Percentiles rank a stretch among this genome's conserved stretches.
phyloP scores from a whole-genome alignment of 108 stramenopile genomes.

The Nannochloropsis gaditana region DNA sequence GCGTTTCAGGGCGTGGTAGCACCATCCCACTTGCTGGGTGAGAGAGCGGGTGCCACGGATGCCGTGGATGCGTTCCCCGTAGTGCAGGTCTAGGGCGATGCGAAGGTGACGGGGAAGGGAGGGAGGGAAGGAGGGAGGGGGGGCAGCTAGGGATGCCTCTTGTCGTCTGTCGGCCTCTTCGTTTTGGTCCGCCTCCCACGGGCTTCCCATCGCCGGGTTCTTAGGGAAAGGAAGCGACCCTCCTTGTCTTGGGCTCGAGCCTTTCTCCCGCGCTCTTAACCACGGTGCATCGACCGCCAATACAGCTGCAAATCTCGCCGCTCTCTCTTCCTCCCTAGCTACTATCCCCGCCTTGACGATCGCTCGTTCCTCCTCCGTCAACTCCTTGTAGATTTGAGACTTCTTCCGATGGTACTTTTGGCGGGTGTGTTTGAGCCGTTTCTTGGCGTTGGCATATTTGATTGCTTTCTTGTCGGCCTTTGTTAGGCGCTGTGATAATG shows the following conservation, averaged over 20 bases:
- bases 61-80: conserved; percentile 12
- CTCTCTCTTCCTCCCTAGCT: background rate
- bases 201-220: background rate
- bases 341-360: background rate
- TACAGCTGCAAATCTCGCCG: background rate
- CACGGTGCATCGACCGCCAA: background rate
- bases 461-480: background rate
- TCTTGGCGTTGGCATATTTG: conserved; percentile 5
- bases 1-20: background rate
- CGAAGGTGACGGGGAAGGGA: conserved; percentile 3
- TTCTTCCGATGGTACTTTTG: conserved; percentile 15
- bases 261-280: background rate
- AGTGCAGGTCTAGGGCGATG: background rate
- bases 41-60: conserved; percentile 4
- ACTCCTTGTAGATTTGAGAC: conserved; percentile 18
- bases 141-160: no score
- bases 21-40: conserved; percentile 12
- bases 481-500: no score
- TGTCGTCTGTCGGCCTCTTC: background rate
- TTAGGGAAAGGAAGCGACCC: no score
- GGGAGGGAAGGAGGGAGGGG: background rate
- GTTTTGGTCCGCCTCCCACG: background rate
- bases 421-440: conserved; percentile 1
- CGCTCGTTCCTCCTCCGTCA: background rate
- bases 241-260: no score